Evolutionary conservation across 257 asterid genomes (phyloP), one percentile per base, ranked within the genome.

Genomic region (Rehmannia glutinosa): DNA sequence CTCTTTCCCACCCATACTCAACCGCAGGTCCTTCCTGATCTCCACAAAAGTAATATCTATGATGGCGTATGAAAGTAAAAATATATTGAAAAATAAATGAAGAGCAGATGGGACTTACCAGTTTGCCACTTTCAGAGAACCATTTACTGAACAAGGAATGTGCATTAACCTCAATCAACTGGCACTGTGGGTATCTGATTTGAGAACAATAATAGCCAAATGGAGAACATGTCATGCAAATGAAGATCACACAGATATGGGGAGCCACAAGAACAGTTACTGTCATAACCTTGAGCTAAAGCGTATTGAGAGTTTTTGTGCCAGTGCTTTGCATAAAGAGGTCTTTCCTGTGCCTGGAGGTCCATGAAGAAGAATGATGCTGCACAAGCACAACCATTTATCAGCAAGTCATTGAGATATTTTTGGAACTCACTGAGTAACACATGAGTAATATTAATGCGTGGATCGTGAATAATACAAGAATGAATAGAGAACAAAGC

Each of bases 311-410:
- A 94, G 95, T 62, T 90, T 91, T 76, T 94, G 99, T 33, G 97
- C 99, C 79, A 94, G 75, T 55, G 97, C 97, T 77, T 91, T 94
- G 87, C 97, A 94, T 53, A 94, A 70, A n/a, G 97, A 94, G 33
- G 99, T 91, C 85, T 94, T 94, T 46, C 99, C 99, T 30, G 99
- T 94, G 65, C 99, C 99, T 72, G 99, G 99, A 74, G 99, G 97
- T 72, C 99, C 99, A 74, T 91, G 97, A 69, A 94, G 95, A 76
- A 94, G 99, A 80, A 94, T 71, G 25, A 94, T 94, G 72, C 99
- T 94, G 92, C 84, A 80, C 15, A 27, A 67, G 33, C 64, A 75
- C 52, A 47, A 39, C 66, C 67, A 53, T 51, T 10, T 35, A 66
- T 65, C 70, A 77, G 65, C 57, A 52, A 74, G 57, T 53, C 55